Percentiles rank a stretch among this genome's conserved stretches.
Evolutionary conservation across 2,329 filamentous ascomycete species (phyloP).

Genomic region (Westerdykella aurantiaca): DNA sequence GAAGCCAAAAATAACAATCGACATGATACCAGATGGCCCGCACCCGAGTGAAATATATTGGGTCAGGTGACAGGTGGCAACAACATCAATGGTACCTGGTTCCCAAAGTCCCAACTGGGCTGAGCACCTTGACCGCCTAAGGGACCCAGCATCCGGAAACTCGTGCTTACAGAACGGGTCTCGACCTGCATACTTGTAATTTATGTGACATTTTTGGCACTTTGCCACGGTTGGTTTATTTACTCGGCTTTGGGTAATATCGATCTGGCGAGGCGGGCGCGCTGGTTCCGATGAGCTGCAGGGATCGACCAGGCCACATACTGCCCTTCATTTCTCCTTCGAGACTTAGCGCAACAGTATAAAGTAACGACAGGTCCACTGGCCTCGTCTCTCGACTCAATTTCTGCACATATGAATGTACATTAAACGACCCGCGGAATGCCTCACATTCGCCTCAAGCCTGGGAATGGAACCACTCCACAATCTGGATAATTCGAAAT

Average conservation of each 20-base stretch:
- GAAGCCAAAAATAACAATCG: conserved; percentile 25
- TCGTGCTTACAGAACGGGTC: conserved; percentile 32
- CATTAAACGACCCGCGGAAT: conserved; percentile 14
- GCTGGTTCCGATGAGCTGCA: conserved; percentile 19
- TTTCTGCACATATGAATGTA: conserved; percentile 19
- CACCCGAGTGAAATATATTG: conserved; percentile 15
- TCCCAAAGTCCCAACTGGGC: conserved; percentile 1
- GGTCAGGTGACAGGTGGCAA: conserved; percentile 23
- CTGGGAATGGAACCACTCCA: conserved; percentile 8
- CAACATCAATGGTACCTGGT: conserved; percentile 1
- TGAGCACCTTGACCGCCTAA: conserved; percentile 3
- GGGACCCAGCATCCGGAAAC: conserved; percentile 16
- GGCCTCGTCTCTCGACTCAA: conserved; percentile 9
- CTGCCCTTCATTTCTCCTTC: conserved; percentile 9
- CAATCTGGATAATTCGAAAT: conserved; percentile 21
- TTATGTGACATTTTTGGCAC: conserved; percentile 18
- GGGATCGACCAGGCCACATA: conserved; percentile 15
- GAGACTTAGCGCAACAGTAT: conserved; percentile 7
- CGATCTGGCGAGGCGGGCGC: conserved; percentile 14
- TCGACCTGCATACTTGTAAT: conserved; percentile 27
- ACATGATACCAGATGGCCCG: conserved; percentile 16
- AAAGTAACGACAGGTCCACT: conserved; percentile 12
- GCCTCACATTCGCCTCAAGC: conserved; percentile 12
- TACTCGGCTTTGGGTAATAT: conserved; percentile 23
- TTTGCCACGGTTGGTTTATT: conserved; percentile 25